These are phyloP conservation scores for Microbotryum intermedium DNA, from an alignment of 1,284 basidiomycete species.

Conservation along the genomic window DNA sequence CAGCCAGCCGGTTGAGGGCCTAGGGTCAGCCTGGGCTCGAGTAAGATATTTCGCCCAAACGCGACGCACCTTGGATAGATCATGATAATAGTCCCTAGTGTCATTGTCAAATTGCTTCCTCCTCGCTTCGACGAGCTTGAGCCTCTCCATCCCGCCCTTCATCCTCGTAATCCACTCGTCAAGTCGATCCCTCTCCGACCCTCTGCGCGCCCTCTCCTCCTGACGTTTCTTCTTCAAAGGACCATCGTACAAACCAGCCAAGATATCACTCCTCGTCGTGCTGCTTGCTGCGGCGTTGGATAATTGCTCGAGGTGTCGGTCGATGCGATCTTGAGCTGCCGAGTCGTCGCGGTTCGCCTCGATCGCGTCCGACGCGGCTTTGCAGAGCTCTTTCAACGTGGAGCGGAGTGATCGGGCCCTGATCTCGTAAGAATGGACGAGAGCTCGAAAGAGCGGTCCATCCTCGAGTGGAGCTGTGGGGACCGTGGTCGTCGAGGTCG, in stretches of 20 bases:
- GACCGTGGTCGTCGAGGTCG: neutral
- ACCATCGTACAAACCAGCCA: constrained; percentile 21
- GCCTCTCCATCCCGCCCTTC: constrained; percentile 17
- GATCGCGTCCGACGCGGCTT: constrained; percentile 12
- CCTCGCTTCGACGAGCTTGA: constrained; percentile 27
- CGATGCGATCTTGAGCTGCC: constrained; percentile 18
- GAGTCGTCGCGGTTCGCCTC: constrained; percentile 5
- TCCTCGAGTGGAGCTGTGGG: constrained; percentile 14
- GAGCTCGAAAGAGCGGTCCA: constrained; percentile 29
- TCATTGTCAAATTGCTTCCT: constrained; percentile 27
- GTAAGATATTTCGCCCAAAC: neutral
- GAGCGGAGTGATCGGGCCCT: constrained; percentile 17
- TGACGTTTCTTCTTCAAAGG: constrained; percentile 3
- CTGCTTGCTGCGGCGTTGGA: constrained; percentile 1
- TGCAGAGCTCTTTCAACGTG: constrained; percentile 24
- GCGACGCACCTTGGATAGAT: constrained; percentile 24
- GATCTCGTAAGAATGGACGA: constrained; percentile 21
- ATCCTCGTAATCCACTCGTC: constrained; percentile 14
- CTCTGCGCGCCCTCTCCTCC: neutral
- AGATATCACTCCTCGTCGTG: constrained; percentile 1
- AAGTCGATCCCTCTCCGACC: constrained; percentile 18
- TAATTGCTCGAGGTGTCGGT: constrained; percentile 22
- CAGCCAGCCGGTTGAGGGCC: neutral
- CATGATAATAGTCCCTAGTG: constrained; percentile 30
- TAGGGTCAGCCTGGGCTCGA: too few species aligned